phyloP scores from a whole-genome alignment of 257 asterid species.

The Voacanga thouarsii region DNA sequence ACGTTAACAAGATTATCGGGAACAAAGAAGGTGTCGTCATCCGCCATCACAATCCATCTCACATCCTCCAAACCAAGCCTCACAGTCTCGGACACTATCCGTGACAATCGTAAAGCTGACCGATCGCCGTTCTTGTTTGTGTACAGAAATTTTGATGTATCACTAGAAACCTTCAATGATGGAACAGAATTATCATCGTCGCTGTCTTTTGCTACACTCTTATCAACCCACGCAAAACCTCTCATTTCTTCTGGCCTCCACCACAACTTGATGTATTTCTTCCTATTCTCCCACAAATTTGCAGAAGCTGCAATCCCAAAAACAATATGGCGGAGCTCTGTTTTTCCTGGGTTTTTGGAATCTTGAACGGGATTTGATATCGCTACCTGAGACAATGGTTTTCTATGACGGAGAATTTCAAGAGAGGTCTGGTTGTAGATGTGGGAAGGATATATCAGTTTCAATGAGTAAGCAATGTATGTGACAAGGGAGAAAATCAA shows the following conservation, averaged over 20 bases:
- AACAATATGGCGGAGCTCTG: constrained; percentile 36
- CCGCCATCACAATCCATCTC: constrained; percentile 47
- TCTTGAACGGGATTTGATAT: not conserved
- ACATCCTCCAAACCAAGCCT: constrained; percentile 28
- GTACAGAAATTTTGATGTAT: constrained; percentile 29
- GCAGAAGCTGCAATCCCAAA: constrained; percentile 45
- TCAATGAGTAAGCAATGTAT: constrained; percentile 11
- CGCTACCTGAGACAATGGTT: not conserved
- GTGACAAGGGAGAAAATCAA: constrained; percentile 17
- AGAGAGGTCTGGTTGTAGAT: not conserved
- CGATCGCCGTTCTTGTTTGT: constrained; percentile 18
- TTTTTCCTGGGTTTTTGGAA: constrained; percentile 9
- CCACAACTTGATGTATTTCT: constrained; percentile 38
- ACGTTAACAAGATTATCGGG: constrained; percentile 38
- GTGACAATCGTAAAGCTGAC: constrained; percentile 29
- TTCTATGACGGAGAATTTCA: not conserved
- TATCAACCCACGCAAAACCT: constrained; percentile 43
- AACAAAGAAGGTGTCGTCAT: constrained; percentile 44
- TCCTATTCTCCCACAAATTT: constrained; percentile 29
- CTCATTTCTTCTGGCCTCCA: constrained; percentile 31
- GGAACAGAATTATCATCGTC: constrained; percentile 17
- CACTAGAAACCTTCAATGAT: constrained; percentile 25
- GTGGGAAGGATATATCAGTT: constrained; percentile 1
- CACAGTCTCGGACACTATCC: constrained; percentile 30
- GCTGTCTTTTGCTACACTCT: not conserved